These are phyloP conservation scores for Podila epicladia DNA, from an alignment of 192 early-diverging fungal genomes.

Conservation along the genomic window DNA sequence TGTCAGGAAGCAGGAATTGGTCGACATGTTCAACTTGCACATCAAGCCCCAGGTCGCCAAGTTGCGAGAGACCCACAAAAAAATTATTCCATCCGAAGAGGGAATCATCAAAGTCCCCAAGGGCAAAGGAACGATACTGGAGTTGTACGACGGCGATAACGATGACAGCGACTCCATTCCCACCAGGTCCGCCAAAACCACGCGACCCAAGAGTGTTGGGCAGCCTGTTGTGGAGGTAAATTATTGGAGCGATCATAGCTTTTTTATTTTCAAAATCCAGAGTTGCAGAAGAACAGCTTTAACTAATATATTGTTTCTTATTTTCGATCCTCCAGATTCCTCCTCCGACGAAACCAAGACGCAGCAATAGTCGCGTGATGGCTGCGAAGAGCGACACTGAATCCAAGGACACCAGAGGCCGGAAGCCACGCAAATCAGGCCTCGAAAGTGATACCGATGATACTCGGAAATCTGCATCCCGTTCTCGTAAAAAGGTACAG, in stretches of 20 bases:
- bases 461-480: not conserved
- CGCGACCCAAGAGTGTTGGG: not conserved
- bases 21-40: constrained; percentile 37
- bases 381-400: constrained; percentile 13
- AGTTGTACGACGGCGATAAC: not conserved
- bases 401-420: constrained; percentile 13
- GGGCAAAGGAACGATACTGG: not conserved
- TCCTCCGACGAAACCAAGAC: constrained; percentile 11
- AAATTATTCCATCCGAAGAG: not conserved
- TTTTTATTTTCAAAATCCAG: too few species aligned
- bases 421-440: constrained; percentile 5
- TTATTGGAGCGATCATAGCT: too few species aligned
- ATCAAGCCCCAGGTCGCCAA: constrained; percentile 34
- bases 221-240: not conserved
- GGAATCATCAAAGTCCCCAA: constrained; percentile 6
- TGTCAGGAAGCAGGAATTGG: constrained; percentile 36
- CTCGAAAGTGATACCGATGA: constrained; percentile 27
- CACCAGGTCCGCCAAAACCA: not conserved
- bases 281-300: too few species aligned
- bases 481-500: constrained; percentile 3
- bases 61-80: not conserved
- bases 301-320: not conserved
- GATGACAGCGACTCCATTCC: not conserved
- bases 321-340: not conserved
- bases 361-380: constrained; percentile 33